Percentiles rank a stretch among this genome's conserved stretches.
Evolutionary conservation across 768 basidiomycete genomes (phyloP).

Genomic region (Pleurotus eryngii): DNA sequence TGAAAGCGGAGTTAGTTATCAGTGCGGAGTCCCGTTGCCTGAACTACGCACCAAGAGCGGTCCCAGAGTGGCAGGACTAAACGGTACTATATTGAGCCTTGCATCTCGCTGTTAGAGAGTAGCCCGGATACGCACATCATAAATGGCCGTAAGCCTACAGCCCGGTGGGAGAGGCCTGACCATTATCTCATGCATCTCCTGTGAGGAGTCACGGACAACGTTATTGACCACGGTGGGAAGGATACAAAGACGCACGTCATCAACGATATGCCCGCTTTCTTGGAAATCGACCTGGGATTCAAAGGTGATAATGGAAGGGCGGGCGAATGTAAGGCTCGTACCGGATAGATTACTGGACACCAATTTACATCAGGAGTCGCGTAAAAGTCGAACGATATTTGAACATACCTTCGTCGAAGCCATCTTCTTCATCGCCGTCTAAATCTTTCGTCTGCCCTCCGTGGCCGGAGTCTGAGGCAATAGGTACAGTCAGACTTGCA

Average conservation of each 20-base stretch:
- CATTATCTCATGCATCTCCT: conserved; percentile 79
- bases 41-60: conserved; percentile 61
- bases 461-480: conserved; percentile 87
- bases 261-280: conserved; percentile 72
- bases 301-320: no score
- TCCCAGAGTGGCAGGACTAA: conserved; percentile 86
- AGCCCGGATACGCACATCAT: conserved; percentile 51
- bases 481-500: neutral
- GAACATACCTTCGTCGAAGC: conserved; percentile 68
- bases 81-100: neutral
- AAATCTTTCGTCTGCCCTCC: conserved; percentile 86
- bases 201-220: neutral
- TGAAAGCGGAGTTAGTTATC: neutral
- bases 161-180: conserved; percentile 14
- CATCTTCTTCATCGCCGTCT: conserved; percentile 84
- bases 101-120: neutral
- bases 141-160: conserved; percentile 79
- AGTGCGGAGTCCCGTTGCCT: no score
- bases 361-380: neutral
- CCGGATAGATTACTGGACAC: conserved; percentile 76
- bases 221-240: neutral
- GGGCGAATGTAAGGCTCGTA: neutral
- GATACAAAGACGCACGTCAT: conserved; percentile 66
- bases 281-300: conserved; percentile 38
- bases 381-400: neutral